Conservation (phyloP, 2,329 filamentous ascomycete genomes). For the Venturia asperata region DNA sequence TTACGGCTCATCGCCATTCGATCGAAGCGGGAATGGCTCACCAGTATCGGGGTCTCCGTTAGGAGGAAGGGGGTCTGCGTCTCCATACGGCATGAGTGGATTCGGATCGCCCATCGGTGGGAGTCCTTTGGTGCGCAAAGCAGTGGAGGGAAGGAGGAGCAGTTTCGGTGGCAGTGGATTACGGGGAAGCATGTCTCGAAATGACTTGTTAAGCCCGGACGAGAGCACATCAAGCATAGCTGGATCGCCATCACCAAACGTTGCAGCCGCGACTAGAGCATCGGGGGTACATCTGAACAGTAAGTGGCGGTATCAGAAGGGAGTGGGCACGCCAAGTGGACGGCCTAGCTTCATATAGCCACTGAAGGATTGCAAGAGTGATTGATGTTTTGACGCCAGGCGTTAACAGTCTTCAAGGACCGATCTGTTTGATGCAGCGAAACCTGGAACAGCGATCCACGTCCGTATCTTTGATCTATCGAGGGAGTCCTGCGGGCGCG, state of each 20-base stretch:
- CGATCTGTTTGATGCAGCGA: conserved; percentile 10
- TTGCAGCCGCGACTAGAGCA: conserved; percentile 43
- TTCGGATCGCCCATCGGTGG: conserved; percentile 16
- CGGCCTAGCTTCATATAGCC: conserved; percentile 3
- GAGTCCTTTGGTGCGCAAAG: conserved; percentile 18
- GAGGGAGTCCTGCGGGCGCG: conserved; percentile 8
- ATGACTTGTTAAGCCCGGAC: conserved; percentile 23
- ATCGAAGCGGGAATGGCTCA: conserved; percentile 2
- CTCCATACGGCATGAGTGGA: conserved; percentile 14
- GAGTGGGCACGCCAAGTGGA: conserved; percentile 12
- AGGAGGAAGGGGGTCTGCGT: conserved; percentile 7
- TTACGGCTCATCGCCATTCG: conserved; percentile 22
- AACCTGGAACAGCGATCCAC: background rate
- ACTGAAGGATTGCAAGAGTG: background rate
- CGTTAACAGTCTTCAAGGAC: conserved; percentile 6
- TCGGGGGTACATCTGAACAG: conserved; percentile 75
- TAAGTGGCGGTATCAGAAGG: conserved; percentile 81
- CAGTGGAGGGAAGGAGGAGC: conserved; percentile 14
- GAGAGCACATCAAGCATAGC: conserved; percentile 5
- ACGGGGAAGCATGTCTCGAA: conserved; percentile 35
- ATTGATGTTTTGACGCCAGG: background rate
- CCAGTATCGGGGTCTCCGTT: conserved; percentile 5
- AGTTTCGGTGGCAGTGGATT: conserved; percentile 29
- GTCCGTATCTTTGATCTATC: background rate
- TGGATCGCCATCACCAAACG: conserved; percentile 41